A percentile compares a stretch with the other conserved stretches of the same genome.
phyloP scores from a whole-genome alignment of 345 rosid species.

The Ceriops tagal region DNA sequence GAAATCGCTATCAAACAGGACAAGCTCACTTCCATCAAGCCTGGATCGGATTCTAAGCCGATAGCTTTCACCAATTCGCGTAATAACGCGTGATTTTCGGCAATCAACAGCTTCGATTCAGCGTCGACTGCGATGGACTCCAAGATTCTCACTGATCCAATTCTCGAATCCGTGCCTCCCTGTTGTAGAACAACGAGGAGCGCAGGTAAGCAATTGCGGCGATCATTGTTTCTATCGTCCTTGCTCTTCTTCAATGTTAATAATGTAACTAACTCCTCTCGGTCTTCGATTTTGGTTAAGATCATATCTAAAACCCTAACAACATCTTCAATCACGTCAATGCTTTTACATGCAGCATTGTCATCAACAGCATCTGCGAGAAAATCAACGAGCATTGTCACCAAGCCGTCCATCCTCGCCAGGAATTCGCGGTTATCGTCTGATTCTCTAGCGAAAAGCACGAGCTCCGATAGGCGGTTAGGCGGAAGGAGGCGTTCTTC shows the following conservation, averaged over 20 bases:
- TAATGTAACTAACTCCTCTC: slow-evolving; percentile 33
- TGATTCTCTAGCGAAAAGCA: slow-evolving; percentile 46
- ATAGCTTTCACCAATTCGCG: slow-evolving; percentile 39
- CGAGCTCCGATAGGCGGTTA: slow-evolving; percentile 31
- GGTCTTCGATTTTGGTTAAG: slow-evolving; percentile 33
- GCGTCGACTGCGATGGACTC: slow-evolving; percentile 54
- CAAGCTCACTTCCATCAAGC: slow-evolving; percentile 51
- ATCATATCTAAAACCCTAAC: slow-evolving; percentile 46
- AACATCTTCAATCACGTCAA: slow-evolving; percentile 36
- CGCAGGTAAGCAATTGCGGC: slow-evolving; percentile 35
- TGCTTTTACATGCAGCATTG: background rate
- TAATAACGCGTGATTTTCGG: slow-evolving; percentile 55
- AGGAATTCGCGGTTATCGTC: slow-evolving; percentile 56
- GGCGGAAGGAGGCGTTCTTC: slow-evolving; percentile 11
- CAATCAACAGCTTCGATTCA: slow-evolving; percentile 46
- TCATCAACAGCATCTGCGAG: slow-evolving; percentile 31
- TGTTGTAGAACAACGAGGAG: slow-evolving; percentile 43
- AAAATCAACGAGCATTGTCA: slow-evolving; percentile 47
- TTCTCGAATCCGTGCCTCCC: slow-evolving; percentile 42
- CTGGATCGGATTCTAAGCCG: slow-evolving; percentile 37
- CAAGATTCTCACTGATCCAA: slow-evolving; percentile 51
- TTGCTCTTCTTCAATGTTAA: slow-evolving; percentile 4
- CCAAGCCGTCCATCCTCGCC: slow-evolving; percentile 43
- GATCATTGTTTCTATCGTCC: too few relatives aligned
- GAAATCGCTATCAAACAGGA: slow-evolving; percentile 56